Conservation (phyloP, 2,329 filamentous ascomycete genomes). For the Fusarium sp. region DNA sequence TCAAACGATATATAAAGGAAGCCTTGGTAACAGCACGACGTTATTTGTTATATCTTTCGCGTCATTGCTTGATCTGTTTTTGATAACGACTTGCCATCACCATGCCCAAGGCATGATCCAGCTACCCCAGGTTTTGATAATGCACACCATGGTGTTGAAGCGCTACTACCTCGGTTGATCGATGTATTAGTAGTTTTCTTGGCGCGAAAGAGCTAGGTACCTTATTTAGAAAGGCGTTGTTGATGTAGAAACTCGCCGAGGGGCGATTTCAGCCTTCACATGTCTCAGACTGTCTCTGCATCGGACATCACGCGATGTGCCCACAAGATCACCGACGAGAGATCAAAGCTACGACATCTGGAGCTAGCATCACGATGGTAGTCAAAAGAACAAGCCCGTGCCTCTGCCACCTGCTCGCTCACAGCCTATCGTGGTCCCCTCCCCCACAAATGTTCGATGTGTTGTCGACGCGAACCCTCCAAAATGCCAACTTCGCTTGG, state of each 20-base stretch:
- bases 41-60: not conserved
- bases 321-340: slow-evolving; percentile 19
- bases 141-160: not conserved
- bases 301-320: slow-evolving; percentile 23
- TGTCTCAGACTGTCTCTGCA: slow-evolving; percentile 11
- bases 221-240: slow-evolving; percentile 13
- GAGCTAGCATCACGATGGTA: slow-evolving; percentile 8
- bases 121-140: not conserved
- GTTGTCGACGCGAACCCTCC: slow-evolving; percentile 36
- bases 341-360: slow-evolving; percentile 14
- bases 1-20: not conserved
- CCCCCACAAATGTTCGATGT: slow-evolving; percentile 31
- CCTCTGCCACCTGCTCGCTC: slow-evolving; percentile 1
- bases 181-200: not conserved
- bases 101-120: not conserved
- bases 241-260: not conserved
- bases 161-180: not conserved
- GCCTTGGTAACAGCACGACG: no score
- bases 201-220: not conserved
- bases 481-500: slow-evolving; percentile 27
- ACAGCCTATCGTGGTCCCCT: slow-evolving; percentile 19
- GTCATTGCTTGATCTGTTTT: not conserved
- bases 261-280: slow-evolving; percentile 10
- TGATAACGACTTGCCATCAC: not conserved
- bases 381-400: slow-evolving; percentile 1